Evolutionary conservation across 2,329 filamentous ascomycete species (phyloP), one percentile per base, ranked within the genome.

Genomic region (Botrytis cinerea): DNA sequence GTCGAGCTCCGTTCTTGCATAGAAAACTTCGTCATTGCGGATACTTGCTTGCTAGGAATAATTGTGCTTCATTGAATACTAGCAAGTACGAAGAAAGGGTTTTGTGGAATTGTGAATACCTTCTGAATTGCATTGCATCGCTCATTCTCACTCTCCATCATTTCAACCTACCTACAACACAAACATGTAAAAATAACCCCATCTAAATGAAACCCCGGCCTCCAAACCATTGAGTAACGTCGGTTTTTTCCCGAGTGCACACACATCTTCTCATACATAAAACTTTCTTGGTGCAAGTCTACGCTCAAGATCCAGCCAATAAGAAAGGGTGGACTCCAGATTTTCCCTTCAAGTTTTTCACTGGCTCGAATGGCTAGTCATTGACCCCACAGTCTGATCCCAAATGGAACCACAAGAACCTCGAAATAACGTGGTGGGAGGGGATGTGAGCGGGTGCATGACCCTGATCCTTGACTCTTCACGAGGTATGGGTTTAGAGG

Each of bases 371-470:
- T 61, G 59, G 59, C 35, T 61, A 16, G 22, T 38, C 22, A 61
- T 48, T 25, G 45, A 66, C 70, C 46, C 70, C 70, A 71, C 60
- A 71, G 38, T 66, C 70, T 32, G 60, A 54, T 71, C 60, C 60
- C 70, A 46, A 64, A 71, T 57, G 60, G 28, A 59, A 40, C 61
- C n/a, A 32, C 22, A 60, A 25, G 64, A 68, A 59, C 68, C 68
- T 70, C 68, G 66, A 61, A 70, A 70, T 61, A 72, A 72, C 70
- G 70, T 72, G 70, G 70, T 71, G 46, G 43, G 66, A 57, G 38
- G 48, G 66, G 51, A 61, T 70, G n/a, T 25, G 46, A 45, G 32
- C 45, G 70, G 51, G 28, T 72, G 62, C 70, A 67, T 72, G 51
- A 59, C 28, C 61, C 48, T 68, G 48, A 72, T 72, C 70, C 70